Conservation (phyloP, 1,284 basidiomycete genomes). For the Anthracocystis walkeri region DNA sequence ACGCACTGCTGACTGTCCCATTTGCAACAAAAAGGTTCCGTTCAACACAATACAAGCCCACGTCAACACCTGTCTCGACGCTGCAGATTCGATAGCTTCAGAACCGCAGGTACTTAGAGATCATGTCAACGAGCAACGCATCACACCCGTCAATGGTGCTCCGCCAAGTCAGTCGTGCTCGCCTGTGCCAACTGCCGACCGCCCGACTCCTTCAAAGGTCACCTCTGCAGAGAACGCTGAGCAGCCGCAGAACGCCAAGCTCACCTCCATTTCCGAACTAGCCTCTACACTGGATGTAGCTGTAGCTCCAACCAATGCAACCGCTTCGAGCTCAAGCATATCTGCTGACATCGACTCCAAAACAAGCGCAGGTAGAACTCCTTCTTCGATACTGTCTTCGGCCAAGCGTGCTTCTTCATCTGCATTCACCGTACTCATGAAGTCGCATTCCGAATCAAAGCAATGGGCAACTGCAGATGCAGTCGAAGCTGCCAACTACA, state of each 20-base stretch:
- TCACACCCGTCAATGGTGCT: not conserved
- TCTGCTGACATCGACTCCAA: not conserved
- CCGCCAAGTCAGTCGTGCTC: conserved; percentile 20
- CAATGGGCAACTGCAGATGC: conserved; percentile 60
- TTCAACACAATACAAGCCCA: conserved; percentile 52
- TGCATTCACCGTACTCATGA: conserved; percentile 60
- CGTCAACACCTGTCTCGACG: conserved; percentile 51
- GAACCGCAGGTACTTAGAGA: conserved; percentile 22
- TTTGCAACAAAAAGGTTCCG: conserved; percentile 34
- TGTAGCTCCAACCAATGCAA: conserved; percentile 16
- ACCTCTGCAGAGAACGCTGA: not conserved
- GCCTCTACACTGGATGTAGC: conserved; percentile 24
- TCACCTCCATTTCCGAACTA: conserved; percentile 42
- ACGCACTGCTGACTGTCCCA: conserved; percentile 40
- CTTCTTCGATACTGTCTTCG: conserved; percentile 22
- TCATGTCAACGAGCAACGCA: conserved; percentile 19
- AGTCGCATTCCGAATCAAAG: conserved; percentile 57
- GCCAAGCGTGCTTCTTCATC: conserved; percentile 39
- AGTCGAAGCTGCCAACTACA: conserved; percentile 55
- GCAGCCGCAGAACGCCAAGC: conserved; percentile 18
- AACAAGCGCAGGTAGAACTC: conserved; percentile 5
- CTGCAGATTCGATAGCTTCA: conserved; percentile 14
- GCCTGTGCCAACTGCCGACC: conserved; percentile 8
- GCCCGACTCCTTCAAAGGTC: not conserved
- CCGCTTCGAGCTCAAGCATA: not conserved